Evolutionary conservation across 208 protist genomes (phyloP), one percentile per base, ranked within the genome.

Genomic region (Crithidia bombi): DNA sequence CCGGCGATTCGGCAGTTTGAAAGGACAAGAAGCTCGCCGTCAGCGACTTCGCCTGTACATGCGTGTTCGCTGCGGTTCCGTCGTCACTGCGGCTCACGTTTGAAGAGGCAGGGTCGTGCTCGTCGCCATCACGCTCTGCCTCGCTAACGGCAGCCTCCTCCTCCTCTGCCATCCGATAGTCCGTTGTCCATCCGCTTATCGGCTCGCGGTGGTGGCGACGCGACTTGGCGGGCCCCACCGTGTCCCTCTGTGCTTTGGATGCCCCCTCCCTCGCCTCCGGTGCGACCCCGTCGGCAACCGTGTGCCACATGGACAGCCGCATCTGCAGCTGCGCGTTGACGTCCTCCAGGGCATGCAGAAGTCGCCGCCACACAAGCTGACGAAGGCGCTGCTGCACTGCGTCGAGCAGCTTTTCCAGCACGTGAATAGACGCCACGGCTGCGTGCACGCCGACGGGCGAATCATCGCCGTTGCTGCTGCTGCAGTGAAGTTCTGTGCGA

Each of bases 261-360:
- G 7, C 50, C 19, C 28, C 12, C 3, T 21, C 28, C 28, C 11
- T 19, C 5, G 5, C 43, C 5, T 47, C 2, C 21, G 43, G 5
- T 11, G 21, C 3, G 46, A 41, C 32, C n/a, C 4, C 10, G 4
- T 36, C 30, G 41, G 41, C n/a, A 3, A 39, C 21, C 6, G 38
- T 21, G 6, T 61, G 30, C 81, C 82, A 87, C 49, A 55, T 17
- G 1, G 39, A 12, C 19, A 92, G 77, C 2, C 65, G 65, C 12
- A 52, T 59, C 54, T 73, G 62, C 35, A 86, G 35, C 32, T 69
- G 75, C 3, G 66, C 65, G 55, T 89, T 90, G 33, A 81, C 77
- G 10, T 84, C 82, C 32, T 92, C 87, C 15, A 92, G 55, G 0
- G 77, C 72, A 56, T 88, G 81, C 12, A 73, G 75, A 25, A 92